A percentile compares a stretch with the other conserved stretches of the same genome.
phyloP scores from a whole-genome alignment of 805 yeast species.

The Candida adriatica region DNA sequence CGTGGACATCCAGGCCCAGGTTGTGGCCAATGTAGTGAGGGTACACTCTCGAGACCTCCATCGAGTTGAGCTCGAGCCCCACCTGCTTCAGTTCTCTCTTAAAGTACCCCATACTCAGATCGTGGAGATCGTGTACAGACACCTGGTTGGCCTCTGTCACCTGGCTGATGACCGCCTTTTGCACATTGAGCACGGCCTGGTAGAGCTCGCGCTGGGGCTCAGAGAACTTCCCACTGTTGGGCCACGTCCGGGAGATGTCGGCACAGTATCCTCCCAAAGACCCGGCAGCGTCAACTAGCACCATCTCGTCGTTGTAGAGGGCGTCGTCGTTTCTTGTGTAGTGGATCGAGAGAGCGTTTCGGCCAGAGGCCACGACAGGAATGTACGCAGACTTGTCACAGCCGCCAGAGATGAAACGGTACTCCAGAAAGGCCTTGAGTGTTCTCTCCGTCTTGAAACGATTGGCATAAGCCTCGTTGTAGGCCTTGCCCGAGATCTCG shows the following conservation, averaged over 20 bases:
- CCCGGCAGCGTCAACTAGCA: conserved; percentile 94
- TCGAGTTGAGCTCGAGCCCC: conserved; percentile 54
- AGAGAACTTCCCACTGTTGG: conserved; percentile 67
- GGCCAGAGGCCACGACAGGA: conserved; percentile 95
- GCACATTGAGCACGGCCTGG: conserved; percentile 80
- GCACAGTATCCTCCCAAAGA: conserved; percentile 89
- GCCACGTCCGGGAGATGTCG: conserved; percentile 97
- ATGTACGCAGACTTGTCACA: conserved; percentile 86
- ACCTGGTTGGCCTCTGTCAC: conserved; percentile 49
- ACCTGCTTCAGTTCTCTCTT: conserved; percentile 60
- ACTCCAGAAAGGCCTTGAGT: conserved; percentile 73
- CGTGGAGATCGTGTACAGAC: conserved; percentile 72
- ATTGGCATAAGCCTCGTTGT: conserved; percentile 71
- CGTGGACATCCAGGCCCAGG: conserved; percentile 88
- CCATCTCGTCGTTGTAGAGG: conserved; percentile 70
- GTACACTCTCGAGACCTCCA: conserved; percentile 54
- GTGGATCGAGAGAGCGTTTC: conserved; percentile 85
- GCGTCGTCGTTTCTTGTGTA: conserved; percentile 89
- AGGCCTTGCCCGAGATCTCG: conserved; percentile 74
- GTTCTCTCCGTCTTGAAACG: conserved; percentile 68
- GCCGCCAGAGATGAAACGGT: conserved; percentile 77
- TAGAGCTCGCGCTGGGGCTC: conserved; percentile 80
- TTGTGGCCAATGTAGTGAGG: conserved; percentile 97
- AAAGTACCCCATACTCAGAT: conserved; percentile 52
- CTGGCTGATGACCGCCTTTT: conserved; percentile 65